A percentile compares a stretch with the other conserved stretches of the same genome.
Evolutionary conservation across 345 rosid species (phyloP).

Genomic region (Passiflora organensis): DNA sequence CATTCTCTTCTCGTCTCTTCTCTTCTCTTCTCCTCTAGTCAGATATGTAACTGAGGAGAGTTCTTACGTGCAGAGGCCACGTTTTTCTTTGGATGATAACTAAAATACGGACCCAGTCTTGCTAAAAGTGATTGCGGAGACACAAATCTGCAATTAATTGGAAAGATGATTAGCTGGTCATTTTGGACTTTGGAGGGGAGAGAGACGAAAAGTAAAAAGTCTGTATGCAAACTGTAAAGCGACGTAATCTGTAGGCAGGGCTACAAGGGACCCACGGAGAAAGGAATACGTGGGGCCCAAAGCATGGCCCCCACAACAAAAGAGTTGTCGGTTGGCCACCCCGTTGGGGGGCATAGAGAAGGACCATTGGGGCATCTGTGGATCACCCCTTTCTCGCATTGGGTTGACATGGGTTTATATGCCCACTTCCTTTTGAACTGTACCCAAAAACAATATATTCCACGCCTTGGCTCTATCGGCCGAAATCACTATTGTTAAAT

Average conservation of each 20-base stretch:
- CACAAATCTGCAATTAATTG: constrained; percentile 1
- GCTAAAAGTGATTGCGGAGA: not conserved
- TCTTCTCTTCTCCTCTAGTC: too few species aligned
- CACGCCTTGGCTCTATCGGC: too few species aligned
- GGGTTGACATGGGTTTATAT: constrained; percentile 43
- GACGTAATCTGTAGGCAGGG: not conserved
- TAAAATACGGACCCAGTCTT: too few species aligned
- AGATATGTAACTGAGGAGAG: too few species aligned
- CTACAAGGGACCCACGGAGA: constrained; percentile 29
- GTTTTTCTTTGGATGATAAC: too few species aligned
- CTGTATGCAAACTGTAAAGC: constrained; percentile 11
- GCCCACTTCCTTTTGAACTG: constrained; percentile 18
- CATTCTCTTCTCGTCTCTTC: too few species aligned
- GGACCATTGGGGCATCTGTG: constrained; percentile 36
- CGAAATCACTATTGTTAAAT: too few species aligned
- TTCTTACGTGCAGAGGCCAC: too few species aligned
- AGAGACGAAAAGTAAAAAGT: not conserved
- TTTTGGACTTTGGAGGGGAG: not conserved
- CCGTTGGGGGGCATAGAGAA: constrained; percentile 53
- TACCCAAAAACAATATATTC: too few species aligned
- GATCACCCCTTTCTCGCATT: constrained; percentile 9
- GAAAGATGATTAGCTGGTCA: not conserved
- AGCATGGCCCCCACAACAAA: constrained; percentile 12
- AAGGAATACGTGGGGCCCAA: not conserved
- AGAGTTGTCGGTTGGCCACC: constrained; percentile 70